A percentile compares a stretch with the other conserved stretches of the same genome.
Conservation (phyloP, 768 basidiomycete species). For the Paxillus involutus region DNA sequence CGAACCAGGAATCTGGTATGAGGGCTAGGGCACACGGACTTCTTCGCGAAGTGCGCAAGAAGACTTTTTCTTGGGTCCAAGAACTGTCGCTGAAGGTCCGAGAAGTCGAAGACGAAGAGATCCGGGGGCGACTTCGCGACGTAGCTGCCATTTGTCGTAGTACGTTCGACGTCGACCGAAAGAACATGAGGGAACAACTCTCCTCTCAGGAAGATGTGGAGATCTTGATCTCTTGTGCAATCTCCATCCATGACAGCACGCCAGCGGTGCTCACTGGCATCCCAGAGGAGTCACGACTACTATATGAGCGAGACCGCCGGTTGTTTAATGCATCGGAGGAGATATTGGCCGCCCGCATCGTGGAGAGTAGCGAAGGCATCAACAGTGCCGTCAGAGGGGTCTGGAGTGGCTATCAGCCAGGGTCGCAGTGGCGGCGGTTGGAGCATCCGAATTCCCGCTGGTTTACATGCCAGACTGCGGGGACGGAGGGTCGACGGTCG, state of each 20-base stretch:
- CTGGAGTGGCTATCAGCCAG: slow-evolving; percentile 32
- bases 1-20: background rate
- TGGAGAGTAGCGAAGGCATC: slow-evolving; percentile 19
- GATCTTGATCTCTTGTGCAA: slow-evolving; percentile 32
- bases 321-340: slow-evolving; percentile 30
- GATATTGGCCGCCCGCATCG: slow-evolving; percentile 13
- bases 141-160: slow-evolving; percentile 20
- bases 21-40: slow-evolving; percentile 18
- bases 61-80: slow-evolving; percentile 35
- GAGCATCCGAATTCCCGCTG: slow-evolving; percentile 26
- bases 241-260: slow-evolving; percentile 32
- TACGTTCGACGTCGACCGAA: slow-evolving; percentile 28
- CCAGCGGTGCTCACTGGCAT: slow-evolving; percentile 8
- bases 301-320: slow-evolving; percentile 33
- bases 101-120: background rate
- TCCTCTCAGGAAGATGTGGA: slow-evolving; percentile 22
- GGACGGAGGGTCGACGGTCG: slow-evolving; percentile 3
- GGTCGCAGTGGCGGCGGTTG: slow-evolving; percentile 22
- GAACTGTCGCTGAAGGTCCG: slow-evolving; percentile 27
- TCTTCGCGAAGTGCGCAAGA: slow-evolving; percentile 30
- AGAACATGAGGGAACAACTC: slow-evolving; percentile 12
- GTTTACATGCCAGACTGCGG: slow-evolving; percentile 25
- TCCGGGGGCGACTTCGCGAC: slow-evolving; percentile 14
- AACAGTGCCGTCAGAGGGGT: slow-evolving; percentile 27
- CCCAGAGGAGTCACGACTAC: slow-evolving; percentile 11